Evolutionary conservation across 179 eudicot genomes (phyloP).

Genomic region (Actinidia arguta): DNA sequence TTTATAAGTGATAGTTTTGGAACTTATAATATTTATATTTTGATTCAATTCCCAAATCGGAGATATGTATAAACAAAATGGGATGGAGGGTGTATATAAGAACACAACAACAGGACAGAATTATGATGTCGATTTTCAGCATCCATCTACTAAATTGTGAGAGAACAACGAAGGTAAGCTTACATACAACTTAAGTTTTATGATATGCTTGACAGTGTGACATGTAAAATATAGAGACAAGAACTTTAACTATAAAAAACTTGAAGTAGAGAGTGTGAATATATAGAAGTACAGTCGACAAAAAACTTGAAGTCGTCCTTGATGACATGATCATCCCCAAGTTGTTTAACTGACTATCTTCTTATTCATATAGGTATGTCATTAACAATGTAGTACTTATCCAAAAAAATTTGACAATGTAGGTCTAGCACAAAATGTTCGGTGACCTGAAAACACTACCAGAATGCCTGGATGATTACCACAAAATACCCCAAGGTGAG

Average conservation of each 20-base stretch:
- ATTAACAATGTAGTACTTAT: not conserved
- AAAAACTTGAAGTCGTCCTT: not conserved
- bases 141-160: slow-evolving; percentile 1
- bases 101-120: not conserved
- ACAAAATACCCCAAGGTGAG: not conserved
- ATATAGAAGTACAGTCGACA: not conserved
- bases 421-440: not conserved
- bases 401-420: too few species aligned
- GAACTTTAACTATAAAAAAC: not conserved
- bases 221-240: not conserved
- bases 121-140: not conserved
- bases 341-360: not conserved
- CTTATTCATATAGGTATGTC: not conserved
- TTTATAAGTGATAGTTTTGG: too few species aligned
- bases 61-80: too few species aligned
- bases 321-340: not conserved
- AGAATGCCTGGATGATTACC: not conserved
- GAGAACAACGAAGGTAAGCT: slow-evolving; percentile 11
- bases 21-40: too few species aligned
- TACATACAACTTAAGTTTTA: slow-evolving; percentile 5
- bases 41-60: too few species aligned
- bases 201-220: not conserved
- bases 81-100: not conserved
- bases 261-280: not conserved
- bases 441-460: not conserved